Percentiles rank a stretch among this genome's conserved stretches.
Evolutionary conservation across 2,329 filamentous ascomycete species (phyloP).

Genomic region (Nigrospora oryzae): DNA sequence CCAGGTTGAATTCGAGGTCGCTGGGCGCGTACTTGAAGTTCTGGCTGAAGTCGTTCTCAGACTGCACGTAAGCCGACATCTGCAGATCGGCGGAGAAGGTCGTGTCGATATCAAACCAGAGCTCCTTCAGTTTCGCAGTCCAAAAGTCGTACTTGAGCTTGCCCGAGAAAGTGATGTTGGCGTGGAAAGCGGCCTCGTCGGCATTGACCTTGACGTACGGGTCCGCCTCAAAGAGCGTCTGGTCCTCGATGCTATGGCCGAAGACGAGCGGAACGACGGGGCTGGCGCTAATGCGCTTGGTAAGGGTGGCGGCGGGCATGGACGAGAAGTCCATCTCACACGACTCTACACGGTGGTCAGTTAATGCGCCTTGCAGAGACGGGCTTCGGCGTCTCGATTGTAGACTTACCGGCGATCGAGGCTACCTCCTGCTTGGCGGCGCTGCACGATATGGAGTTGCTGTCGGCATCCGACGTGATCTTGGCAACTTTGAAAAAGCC

Average conservation of each 20-base stretch:
- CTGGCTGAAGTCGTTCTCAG: slow-evolving; percentile 17
- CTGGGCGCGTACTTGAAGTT: slow-evolving; percentile 25
- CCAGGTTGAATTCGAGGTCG: slow-evolving; percentile 24
- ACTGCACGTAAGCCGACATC: slow-evolving; percentile 23
- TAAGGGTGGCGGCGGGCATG: neutral
- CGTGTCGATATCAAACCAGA: slow-evolving; percentile 34
- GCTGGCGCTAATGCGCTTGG: neutral
- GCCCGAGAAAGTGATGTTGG: slow-evolving; percentile 29
- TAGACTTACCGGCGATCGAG: slow-evolving; percentile 23
- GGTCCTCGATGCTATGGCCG: slow-evolving; percentile 13
- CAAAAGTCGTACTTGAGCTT: slow-evolving; percentile 31
- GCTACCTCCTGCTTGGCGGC: slow-evolving; percentile 21
- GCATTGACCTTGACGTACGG: slow-evolving; percentile 24
- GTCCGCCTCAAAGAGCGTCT: slow-evolving; percentile 18
- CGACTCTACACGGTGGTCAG: neutral
- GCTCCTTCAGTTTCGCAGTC: slow-evolving; percentile 19
- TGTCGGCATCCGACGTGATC: slow-evolving; percentile 16
- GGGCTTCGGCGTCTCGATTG: no score
- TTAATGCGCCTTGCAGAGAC: no score
- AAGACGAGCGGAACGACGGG: slow-evolving; percentile 5
- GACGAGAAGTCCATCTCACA: slow-evolving; percentile 1
- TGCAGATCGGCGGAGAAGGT: slow-evolving; percentile 25
- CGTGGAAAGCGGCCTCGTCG: slow-evolving; percentile 23
- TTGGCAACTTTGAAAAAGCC: slow-evolving; percentile 26
- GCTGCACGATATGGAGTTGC: slow-evolving; percentile 20